These are phyloP conservation scores for Nymphaea thermarum DNA, from an alignment of 164 flowering plant genomes.

Conservation along the genomic window DNA sequence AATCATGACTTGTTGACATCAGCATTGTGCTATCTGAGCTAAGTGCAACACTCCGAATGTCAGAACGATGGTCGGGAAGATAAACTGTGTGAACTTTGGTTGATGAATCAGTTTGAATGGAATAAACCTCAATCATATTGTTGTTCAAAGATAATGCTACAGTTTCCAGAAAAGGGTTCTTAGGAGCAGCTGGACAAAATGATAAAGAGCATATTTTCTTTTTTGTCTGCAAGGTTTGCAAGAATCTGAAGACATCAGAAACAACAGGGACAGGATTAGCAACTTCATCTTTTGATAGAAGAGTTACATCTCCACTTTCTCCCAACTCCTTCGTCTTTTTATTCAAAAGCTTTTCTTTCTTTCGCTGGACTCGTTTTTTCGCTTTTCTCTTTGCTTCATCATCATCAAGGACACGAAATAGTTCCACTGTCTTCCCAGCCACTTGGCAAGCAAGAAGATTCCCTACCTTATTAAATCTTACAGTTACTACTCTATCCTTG, in stretches of 20 bases:
- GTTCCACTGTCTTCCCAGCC: slow-evolving; percentile 84
- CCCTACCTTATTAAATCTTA: slow-evolving; percentile 73
- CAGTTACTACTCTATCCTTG: slow-evolving; percentile 79
- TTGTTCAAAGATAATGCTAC: slow-evolving; percentile 79
- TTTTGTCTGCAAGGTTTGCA: slow-evolving; percentile 57
- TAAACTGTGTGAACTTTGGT: slow-evolving; percentile 51
- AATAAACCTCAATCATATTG: slow-evolving; percentile 64
- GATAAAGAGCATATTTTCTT: slow-evolving; percentile 81
- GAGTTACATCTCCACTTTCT: slow-evolving; percentile 30
- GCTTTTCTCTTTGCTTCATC: slow-evolving; percentile 75
- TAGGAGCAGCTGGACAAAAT: slow-evolving; percentile 49
- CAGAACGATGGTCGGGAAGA: slow-evolving; percentile 87
- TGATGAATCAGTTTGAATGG: slow-evolving; percentile 33
- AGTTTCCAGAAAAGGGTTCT: slow-evolving; percentile 46
- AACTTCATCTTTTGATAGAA: slow-evolving; percentile 21
- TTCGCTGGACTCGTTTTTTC: slow-evolving; percentile 66
- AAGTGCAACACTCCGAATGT: slow-evolving; percentile 80
- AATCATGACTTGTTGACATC: slow-evolving; percentile 88
- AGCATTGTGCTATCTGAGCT: slow-evolving; percentile 81
- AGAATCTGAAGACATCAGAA: slow-evolving; percentile 70
- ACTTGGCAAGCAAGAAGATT: slow-evolving; percentile 90
- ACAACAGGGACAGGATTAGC: slow-evolving; percentile 25
- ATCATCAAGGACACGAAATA: slow-evolving; percentile 66
- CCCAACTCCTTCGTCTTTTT: slow-evolving; percentile 25
- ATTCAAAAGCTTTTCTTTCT: slow-evolving; percentile 55